These are phyloP conservation scores for Nepenthes mirabilis DNA, from an alignment of 148 eudicot genomes.

Conservation along the genomic window DNA sequence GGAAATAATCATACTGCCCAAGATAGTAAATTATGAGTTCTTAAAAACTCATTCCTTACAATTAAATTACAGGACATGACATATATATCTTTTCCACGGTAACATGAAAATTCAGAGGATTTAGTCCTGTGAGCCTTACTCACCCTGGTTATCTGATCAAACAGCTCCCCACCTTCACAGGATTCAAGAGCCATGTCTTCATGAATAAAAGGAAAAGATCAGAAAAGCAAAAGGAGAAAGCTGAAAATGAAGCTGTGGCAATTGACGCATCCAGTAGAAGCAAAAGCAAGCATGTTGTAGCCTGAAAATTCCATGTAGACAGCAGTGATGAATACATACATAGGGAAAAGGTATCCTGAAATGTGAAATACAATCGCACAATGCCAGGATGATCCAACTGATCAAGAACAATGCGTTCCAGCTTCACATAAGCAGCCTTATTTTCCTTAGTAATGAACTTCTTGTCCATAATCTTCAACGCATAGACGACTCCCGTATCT, in stretches of 20 bases:
- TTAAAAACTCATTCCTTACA: no score
- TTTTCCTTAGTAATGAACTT: slow-evolving; percentile 98
- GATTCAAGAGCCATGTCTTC: slow-evolving; percentile 98
- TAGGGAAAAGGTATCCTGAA: slow-evolving; percentile 86
- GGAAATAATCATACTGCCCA: no score
- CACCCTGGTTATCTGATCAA: slow-evolving; percentile 98
- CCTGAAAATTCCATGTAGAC: slow-evolving; percentile 2
- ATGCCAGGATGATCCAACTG: slow-evolving; percentile 97
- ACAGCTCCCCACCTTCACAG: slow-evolving; percentile 99
- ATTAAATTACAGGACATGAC: neutral
- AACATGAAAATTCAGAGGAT: neutral
- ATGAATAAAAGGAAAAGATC: slow-evolving; percentile 10
- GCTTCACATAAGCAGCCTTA: slow-evolving; percentile 90
- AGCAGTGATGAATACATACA: slow-evolving; percentile 46
- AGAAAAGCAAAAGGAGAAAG: neutral
- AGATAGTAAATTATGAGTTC: no score
- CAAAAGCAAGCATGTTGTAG: neutral
- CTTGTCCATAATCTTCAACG: slow-evolving; percentile 96
- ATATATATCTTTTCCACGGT: neutral
- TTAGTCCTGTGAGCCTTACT: slow-evolving; percentile 11
- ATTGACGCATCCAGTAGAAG: neutral
- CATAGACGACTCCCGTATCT: slow-evolving; percentile 78
- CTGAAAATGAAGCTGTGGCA: slow-evolving; percentile 1
- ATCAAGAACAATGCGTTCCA: slow-evolving; percentile 94
- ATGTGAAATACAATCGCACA: slow-evolving; percentile 80